Evolutionary conservation across 176 grass and related monocot genomes (phyloP).

Genomic region (Echinochloa phyllopogon): DNA sequence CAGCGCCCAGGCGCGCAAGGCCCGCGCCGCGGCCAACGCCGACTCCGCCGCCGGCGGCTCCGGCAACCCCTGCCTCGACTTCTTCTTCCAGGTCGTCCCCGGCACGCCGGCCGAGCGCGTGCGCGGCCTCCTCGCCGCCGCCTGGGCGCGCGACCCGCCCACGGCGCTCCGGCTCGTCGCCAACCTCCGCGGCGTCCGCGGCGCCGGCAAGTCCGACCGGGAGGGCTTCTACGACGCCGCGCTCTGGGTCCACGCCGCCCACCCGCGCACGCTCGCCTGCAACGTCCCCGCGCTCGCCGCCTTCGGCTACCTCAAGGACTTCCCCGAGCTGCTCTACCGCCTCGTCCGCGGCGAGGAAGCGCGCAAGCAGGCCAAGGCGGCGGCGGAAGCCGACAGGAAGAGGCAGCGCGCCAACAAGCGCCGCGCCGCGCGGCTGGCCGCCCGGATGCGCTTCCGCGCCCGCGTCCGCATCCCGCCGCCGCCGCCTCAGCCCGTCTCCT

Average conservation of each 20-base stretch:
- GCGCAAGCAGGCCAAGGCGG: background rate
- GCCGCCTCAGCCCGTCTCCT: too few relatives aligned
- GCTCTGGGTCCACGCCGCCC: constrained; percentile 48
- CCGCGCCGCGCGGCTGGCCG: background rate
- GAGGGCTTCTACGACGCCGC: constrained; percentile 22
- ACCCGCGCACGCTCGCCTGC: constrained; percentile 65
- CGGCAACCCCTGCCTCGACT: constrained; percentile 50
- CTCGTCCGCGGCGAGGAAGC: constrained; percentile 20
- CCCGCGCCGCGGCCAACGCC: too few relatives aligned
- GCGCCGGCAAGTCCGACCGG: constrained; percentile 17
- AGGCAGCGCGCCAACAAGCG: background rate
- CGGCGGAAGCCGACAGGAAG: background rate
- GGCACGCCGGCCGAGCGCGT: constrained; percentile 22
- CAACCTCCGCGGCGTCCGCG: constrained; percentile 42
- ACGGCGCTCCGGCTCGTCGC: constrained; percentile 39
- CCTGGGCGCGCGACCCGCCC: constrained; percentile 43
- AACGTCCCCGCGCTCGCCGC: constrained; percentile 33
- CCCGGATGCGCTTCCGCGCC: too few relatives aligned
- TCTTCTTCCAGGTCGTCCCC: constrained; percentile 59
- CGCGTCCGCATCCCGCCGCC: too few relatives aligned
- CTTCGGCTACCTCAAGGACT: constrained; percentile 59
- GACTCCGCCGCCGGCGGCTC: background rate
- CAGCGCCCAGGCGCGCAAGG: too few relatives aligned
- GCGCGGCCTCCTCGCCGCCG: constrained; percentile 24
- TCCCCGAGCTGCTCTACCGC: constrained; percentile 56